phyloP scores from a whole-genome alignment of 164 flowering plant species.

The Protea cynaroides region DNA sequence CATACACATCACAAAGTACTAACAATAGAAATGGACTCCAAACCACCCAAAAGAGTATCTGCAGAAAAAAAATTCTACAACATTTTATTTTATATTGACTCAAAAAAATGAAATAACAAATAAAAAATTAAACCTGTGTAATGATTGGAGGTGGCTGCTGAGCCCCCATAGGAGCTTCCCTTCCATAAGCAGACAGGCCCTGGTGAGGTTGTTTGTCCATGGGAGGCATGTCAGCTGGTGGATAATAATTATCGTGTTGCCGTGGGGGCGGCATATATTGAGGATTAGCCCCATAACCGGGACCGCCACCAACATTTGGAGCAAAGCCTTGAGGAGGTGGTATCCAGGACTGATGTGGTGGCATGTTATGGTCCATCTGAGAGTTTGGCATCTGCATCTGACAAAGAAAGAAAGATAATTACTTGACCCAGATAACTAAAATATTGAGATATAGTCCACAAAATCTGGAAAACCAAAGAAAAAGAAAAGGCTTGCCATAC shows the following conservation, averaged over 20 bases:
- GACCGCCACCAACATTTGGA: conserved; percentile 48
- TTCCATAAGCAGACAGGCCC: conserved; percentile 69
- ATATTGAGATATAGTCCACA: neutral
- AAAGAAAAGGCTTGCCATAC: neutral
- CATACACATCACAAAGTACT: neutral
- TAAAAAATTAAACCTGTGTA: conserved; percentile 45
- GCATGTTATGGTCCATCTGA: conserved; percentile 57
- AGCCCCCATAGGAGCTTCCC: conserved; percentile 56
- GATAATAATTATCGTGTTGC: conserved; percentile 73
- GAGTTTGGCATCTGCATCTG: conserved; percentile 72
- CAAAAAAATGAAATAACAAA: neutral
- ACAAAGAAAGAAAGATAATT: conserved; percentile 1
- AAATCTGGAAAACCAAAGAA: neutral
- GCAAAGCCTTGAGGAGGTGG: conserved; percentile 67
- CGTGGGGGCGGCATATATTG: conserved; percentile 81
- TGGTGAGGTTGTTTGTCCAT: conserved; percentile 74
- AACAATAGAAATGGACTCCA: no score
- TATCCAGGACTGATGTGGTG: conserved; percentile 78
- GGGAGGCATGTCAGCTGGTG: conserved; percentile 63
- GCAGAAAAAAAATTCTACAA: no score
- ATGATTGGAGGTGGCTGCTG: conserved; percentile 54
- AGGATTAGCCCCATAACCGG: conserved; percentile 57
- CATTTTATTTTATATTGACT: no score
- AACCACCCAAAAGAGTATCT: no score
- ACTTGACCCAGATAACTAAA: neutral